These are phyloP conservation scores for Boechera retrofracta DNA, from an alignment of 345 rosid genomes.

Conservation along the genomic window DNA sequence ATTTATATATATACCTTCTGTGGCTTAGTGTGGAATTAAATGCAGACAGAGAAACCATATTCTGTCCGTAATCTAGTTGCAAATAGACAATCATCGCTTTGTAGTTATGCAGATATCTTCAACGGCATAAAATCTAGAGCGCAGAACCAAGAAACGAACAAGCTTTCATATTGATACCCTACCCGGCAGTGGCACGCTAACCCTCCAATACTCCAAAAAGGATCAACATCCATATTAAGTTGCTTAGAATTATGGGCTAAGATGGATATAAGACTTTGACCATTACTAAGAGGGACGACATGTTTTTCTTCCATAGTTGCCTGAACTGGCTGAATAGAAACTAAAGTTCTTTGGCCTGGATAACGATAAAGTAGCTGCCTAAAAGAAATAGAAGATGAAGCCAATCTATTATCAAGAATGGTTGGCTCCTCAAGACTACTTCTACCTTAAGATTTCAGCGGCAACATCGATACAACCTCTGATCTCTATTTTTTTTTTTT, in stretches of 20 bases:
- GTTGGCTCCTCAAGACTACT: neutral
- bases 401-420: neutral
- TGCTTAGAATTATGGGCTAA: neutral
- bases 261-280: neutral
- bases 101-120: neutral
- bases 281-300: neutral
- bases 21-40: neutral
- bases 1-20: neutral
- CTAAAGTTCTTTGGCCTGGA: neutral
- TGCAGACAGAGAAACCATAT: constrained; percentile 14
- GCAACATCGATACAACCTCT: neutral
- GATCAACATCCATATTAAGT: neutral
- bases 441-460: neutral
- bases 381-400: neutral
- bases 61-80: neutral
- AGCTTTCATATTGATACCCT: neutral
- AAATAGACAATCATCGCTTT: neutral
- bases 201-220: neutral
- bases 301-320: neutral
- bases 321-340: neutral
- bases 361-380: constrained; percentile 1
- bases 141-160: neutral
- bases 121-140: neutral
- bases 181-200: neutral
- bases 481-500: neutral